Evolutionary conservation across 306 rosid genomes (phyloP), one percentile per base, ranked within the genome.

Genomic region (Quillaja saponaria): DNA sequence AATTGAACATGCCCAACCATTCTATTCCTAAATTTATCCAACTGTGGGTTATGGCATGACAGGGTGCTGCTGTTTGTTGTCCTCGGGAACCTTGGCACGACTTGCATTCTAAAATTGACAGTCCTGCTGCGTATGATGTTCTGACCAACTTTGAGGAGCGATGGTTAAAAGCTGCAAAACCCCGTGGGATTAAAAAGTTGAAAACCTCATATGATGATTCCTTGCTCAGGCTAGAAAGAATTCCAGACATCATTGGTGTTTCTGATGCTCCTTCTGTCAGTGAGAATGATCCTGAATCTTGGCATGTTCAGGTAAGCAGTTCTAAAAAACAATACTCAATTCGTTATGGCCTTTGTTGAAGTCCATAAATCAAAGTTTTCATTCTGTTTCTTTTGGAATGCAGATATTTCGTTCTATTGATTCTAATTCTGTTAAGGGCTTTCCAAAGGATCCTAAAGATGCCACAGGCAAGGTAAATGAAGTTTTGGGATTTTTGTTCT

Each of bases 11-110:
- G 31, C 34, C 52, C 52, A 35, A 19, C 41, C 16, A 39, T 8
- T 50, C 51, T 49, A 56, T 60, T 81, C 50, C 34, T 60, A 66
- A 61, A 16, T 19, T 25, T 4, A 25, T 25, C 31, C 4, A 25
- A 25, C 3, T 56, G 48, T 53, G 55, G 55, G n/a, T 70, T 55
- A 37, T 74, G 47, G 55, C 47, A 40, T 64, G 37, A 62, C 83
- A 92, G 99, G 95, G 95, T 72, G 87, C 56, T 50, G 59, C 62
- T 14, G 76, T 67, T 68, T 96, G 91, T 51, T 85, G 96, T 87
- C 99, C 95, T 58, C 76, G 99, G 74, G 95, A 92, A 70, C 99
- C 99, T 10, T 92, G 99, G 99, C 99, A 92, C 61, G 99, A 92
- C 79, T 66, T 92, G 82, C 99, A 92, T 77, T 86, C 95, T 56